phyloP scores from a whole-genome alignment of 2,329 filamentous ascomycete species.

The Polytolypa hystricis region DNA sequence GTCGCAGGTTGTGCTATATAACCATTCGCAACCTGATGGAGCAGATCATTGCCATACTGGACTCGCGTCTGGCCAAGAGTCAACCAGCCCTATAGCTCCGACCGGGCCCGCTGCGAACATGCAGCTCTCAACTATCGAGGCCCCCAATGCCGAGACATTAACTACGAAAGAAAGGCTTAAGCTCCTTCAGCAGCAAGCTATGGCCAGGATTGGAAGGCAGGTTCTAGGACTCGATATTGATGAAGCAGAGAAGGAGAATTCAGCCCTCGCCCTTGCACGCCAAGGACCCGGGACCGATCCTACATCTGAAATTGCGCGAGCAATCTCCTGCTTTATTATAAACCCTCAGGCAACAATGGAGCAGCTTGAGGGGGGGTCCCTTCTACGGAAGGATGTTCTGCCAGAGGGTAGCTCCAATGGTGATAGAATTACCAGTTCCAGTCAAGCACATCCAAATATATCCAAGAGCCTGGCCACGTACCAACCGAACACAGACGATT shows the following conservation, averaged over 20 bases:
- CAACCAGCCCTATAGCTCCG: neutral
- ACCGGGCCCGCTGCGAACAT: neutral
- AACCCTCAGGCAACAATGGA: too few relatives aligned
- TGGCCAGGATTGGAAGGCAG: conserved; percentile 5
- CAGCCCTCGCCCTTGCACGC: conserved; percentile 5
- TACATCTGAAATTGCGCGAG: conserved; percentile 13
- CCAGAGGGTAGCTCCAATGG: too few relatives aligned
- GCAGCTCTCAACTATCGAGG: neutral
- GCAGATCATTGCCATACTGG: too few relatives aligned
- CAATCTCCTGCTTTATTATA: conserved; percentile 8
- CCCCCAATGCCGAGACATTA: neutral
- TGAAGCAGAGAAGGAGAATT: neutral
- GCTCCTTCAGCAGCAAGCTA: conserved; percentile 13
- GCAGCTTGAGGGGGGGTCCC: too few relatives aligned
- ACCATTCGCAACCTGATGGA: neutral
- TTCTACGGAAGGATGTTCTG: too few relatives aligned
- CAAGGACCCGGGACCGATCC: conserved; percentile 20
- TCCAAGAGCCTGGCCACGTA: neutral
- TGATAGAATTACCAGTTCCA: neutral
- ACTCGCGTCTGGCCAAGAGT: too few relatives aligned
- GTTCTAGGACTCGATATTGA: conserved; percentile 1
- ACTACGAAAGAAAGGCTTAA: conserved; percentile 13
- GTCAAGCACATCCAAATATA: neutral
- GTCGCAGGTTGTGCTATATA: neutral
- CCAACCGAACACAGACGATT: too few relatives aligned